Percentiles rank a stretch among this genome's conserved stretches.
These are phyloP conservation scores for Suillus alpinus DNA, from an alignment of 768 basidiomycete genomes.

Conservation along the genomic window DNA sequence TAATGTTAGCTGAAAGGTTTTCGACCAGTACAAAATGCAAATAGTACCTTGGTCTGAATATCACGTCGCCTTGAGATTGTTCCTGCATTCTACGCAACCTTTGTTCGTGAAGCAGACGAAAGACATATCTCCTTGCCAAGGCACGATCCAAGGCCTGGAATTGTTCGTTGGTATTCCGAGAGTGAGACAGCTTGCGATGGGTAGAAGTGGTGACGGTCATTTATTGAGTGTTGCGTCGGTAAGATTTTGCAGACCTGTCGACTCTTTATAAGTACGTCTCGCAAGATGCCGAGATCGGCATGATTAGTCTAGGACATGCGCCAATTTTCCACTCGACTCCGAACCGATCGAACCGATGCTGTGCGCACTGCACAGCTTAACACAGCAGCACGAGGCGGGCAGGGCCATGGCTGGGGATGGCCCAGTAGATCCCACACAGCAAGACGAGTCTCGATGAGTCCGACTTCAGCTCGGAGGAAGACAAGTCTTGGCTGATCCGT, in stretches of 20 bases:
- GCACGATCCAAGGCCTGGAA: constrained; percentile 30
- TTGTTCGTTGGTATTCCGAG: constrained; percentile 21
- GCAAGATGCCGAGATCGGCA: not conserved
- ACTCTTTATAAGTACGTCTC: not conserved
- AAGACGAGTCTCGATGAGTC: not conserved
- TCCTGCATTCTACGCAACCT: constrained; percentile 17
- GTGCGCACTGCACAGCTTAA: not conserved
- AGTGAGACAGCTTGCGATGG: constrained; percentile 25
- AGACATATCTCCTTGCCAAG: constrained; percentile 29
- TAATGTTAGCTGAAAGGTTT: constrained; percentile 12
- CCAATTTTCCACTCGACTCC: not conserved
- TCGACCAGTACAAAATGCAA: not conserved
- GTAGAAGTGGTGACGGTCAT: constrained; percentile 25
- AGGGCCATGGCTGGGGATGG: too few relatives aligned
- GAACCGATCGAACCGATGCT: not conserved
- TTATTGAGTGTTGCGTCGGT: not conserved
- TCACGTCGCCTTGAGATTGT: constrained; percentile 24
- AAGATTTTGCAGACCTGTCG: not conserved
- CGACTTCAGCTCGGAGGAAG: too few relatives aligned
- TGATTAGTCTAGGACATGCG: not conserved
- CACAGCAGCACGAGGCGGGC: too few relatives aligned
- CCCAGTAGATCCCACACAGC: not conserved
- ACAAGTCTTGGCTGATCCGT: too few relatives aligned
- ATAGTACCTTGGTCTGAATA: constrained; percentile 31
- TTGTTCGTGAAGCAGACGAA: constrained; percentile 20